Evolutionary conservation across 495 filamentous ascomycete species (phyloP).

Genomic region (Penicillium steckii): DNA sequence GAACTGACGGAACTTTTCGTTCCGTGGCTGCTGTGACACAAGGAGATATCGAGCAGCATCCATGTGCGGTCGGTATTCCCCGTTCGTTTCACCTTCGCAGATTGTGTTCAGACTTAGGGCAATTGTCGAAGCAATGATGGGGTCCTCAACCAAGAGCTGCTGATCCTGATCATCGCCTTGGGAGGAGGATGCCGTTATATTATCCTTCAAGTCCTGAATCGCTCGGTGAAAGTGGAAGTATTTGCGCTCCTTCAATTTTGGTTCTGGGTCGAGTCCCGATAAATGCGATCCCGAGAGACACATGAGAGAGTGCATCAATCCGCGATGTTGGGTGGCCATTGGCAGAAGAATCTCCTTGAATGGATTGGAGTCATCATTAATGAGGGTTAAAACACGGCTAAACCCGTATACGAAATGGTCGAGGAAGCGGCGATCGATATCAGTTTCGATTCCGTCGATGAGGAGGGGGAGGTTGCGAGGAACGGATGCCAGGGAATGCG

Average conservation of each 20-base stretch:
- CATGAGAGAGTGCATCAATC: slow-evolving; percentile 90
- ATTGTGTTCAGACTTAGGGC: slow-evolving; percentile 80
- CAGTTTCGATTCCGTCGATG: slow-evolving; percentile 83
- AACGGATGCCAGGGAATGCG: slow-evolving; percentile 37
- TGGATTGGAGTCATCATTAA: slow-evolving; percentile 82
- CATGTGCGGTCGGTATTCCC: slow-evolving; percentile 81
- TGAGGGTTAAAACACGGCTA: slow-evolving; percentile 77
- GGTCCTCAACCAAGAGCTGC: slow-evolving; percentile 47
- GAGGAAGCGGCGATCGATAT: slow-evolving; percentile 78
- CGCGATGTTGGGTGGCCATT: slow-evolving; percentile 78
- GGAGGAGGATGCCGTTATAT: slow-evolving; percentile 37
- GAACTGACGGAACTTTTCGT: slow-evolving; percentile 71
- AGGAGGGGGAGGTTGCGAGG: slow-evolving; percentile 70
- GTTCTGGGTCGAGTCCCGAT: slow-evolving; percentile 46
- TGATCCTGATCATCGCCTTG: slow-evolving; percentile 26
- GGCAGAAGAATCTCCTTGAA: slow-evolving; percentile 87
- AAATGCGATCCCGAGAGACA: slow-evolving; percentile 84
- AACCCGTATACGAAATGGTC: slow-evolving; percentile 83
- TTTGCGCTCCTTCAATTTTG: slow-evolving; percentile 44
- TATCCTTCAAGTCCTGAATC: slow-evolving; percentile 45
- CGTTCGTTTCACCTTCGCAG: slow-evolving; percentile 71
- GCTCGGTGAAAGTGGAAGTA: slow-evolving; percentile 49
- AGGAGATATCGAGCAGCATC: slow-evolving; percentile 72
- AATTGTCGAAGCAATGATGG: slow-evolving; percentile 75
- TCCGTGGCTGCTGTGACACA: slow-evolving; percentile 53